Conservation (phyloP, 2,329 filamentous ascomycete genomes). For the Orbilia oligospora region DNA sequence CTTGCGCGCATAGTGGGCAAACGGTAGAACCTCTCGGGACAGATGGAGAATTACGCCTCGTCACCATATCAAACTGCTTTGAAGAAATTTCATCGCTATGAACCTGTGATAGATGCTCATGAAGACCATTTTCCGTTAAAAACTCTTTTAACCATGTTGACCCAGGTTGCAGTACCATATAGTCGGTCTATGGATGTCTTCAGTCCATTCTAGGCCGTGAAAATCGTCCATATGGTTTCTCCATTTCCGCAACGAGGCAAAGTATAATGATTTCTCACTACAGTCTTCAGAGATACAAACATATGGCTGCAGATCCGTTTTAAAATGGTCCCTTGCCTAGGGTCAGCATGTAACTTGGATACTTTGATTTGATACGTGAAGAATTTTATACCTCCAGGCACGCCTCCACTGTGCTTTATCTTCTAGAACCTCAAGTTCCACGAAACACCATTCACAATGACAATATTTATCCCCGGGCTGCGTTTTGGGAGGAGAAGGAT, state of each 20-base stretch:
- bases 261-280: conserved; percentile 14
- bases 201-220: conserved; percentile 16
- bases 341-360: neutral
- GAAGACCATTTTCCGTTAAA: neutral
- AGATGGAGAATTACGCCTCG: conserved; percentile 8
- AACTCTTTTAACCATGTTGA: conserved; percentile 31
- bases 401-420: conserved; percentile 16
- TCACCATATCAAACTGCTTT: conserved; percentile 1
- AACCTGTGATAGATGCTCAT: conserved; percentile 1
- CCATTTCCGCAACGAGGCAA: conserved; percentile 8
- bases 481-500: conserved; percentile 13
- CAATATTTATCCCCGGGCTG: conserved; percentile 5
- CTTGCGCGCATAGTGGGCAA: conserved; percentile 23
- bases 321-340: conserved; percentile 23
- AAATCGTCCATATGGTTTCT: conserved; percentile 29
- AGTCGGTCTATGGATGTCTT: conserved; percentile 27
- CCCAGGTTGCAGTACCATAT: conserved; percentile 31
- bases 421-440: conserved; percentile 23
- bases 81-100: neutral
- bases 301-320: conserved; percentile 35
- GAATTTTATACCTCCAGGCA: conserved; percentile 15
- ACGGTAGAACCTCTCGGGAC: conserved; percentile 6
- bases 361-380: neutral
- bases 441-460: conserved; percentile 36
- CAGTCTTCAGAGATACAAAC: conserved; percentile 39